A percentile compares a stretch with the other conserved stretches of the same genome.
Conservation (phyloP, 129 eudicot species). For the Arctium minus region DNA sequence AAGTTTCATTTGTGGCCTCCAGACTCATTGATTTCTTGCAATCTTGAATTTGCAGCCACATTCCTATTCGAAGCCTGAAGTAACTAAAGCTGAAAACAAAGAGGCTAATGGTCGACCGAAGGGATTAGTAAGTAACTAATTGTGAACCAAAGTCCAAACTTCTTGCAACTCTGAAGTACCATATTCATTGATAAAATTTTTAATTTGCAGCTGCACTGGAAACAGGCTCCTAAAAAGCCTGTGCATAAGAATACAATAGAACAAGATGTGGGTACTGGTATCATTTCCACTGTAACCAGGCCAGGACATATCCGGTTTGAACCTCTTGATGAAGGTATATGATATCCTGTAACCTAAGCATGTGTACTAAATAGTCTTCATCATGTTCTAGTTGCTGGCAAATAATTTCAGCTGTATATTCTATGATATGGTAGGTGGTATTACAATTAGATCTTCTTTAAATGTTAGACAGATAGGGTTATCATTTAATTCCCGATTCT, state of each 20-base stretch:
- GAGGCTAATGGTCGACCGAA: constrained; percentile 26
- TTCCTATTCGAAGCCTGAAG: constrained; percentile 27
- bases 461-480: neutral
- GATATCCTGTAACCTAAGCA: neutral
- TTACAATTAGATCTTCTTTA: neutral
- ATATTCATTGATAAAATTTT: neutral
- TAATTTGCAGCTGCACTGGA: constrained; percentile 33
- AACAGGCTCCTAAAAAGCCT: constrained; percentile 35
- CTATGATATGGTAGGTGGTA: neutral
- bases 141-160: neutral
- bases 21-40: neutral
- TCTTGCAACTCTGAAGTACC: neutral
- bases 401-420: neutral
- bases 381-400: neutral
- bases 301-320: constrained; percentile 85
- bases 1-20: neutral
- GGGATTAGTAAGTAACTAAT: constrained; percentile 27
- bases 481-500: neutral
- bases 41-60: constrained; percentile 33
- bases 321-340: constrained; percentile 55
- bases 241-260: constrained; percentile 9
- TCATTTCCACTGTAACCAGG: constrained; percentile 48
- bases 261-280: constrained; percentile 34
- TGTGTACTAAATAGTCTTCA: neutral
- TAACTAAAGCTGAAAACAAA: constrained; percentile 23